Base-by-base conservation (phyloP, 441 rosid genomes). In the Populus hybrid region DNA sequence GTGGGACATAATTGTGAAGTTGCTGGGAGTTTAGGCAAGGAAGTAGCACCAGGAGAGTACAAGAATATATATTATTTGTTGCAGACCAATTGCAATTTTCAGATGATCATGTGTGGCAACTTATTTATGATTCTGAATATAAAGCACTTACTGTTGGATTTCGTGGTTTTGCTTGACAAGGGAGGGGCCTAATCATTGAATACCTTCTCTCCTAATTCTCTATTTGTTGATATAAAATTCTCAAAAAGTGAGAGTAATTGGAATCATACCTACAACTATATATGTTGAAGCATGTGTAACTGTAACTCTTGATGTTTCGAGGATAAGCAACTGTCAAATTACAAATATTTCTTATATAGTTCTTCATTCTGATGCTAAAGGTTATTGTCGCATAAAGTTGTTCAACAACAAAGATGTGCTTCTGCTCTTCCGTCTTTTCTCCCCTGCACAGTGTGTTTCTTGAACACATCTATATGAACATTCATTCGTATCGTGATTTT, bases 41-140 rank as follows among this genome's bases (percentile, higher is more conserved):
- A 82, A 72, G 72, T 89, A 77, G 83, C 83, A 20, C 83, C 88
- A 0, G 81, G 73, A 80, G 83, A 72, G 45, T 88, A 85, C 77
- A 79, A 83, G 77, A 85, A 31, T 31, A 86, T 26, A 84, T 89
- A 66, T 77, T 95, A 45, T 93, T 93, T 81, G 81, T 86, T 20
- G 97, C 99, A 26, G 93, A 93, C 75, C 98, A 95, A 69, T 75
- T 91, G 81, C 86, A 87, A 78, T 94, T 82, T 79, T 96, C 98
- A 23, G 98, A 96, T 86, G 94, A 89, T 82, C 98, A 96, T 94
- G 99, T 95, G 59, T 70, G 80, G 68, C 65, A 2, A 10, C 76
- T 71, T 72, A 42, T 73, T 77, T 76, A 68, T 69, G 23, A 11
- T 26, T 71, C 71, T 40, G n/a, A 28, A 69, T 20, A 45, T 16